A percentile compares a stretch with the other conserved stretches of the same genome.
phyloP scores from a whole-genome alignment of 1,139 yeast genomes.

The Spathaspora sp. region DNA sequence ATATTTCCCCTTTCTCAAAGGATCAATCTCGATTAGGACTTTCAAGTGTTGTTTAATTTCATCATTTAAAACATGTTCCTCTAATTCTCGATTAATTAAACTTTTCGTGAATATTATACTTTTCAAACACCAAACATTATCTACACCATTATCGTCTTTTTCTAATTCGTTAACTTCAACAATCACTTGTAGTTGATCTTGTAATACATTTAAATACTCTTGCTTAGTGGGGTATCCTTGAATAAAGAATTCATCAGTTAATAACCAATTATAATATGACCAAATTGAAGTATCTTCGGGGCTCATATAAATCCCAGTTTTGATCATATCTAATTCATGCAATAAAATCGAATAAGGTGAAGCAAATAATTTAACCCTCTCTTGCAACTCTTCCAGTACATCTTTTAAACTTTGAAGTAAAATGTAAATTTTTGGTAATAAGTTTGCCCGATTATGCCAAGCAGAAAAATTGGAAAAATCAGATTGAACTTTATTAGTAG shows the following conservation, averaged over 20 bases:
- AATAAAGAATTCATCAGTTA: constrained; percentile 54
- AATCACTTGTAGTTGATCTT: constrained; percentile 38
- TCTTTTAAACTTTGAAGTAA: constrained; percentile 15
- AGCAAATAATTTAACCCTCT: constrained; percentile 18
- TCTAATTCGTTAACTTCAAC: constrained; percentile 61
- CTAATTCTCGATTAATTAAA: constrained; percentile 20
- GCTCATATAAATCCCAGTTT: constrained; percentile 88
- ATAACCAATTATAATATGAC: constrained; percentile 84
- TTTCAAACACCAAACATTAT: constrained; percentile 71
- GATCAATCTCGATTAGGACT: constrained; percentile 60
- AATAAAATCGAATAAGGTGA: constrained; percentile 38
- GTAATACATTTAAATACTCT: constrained; percentile 31
- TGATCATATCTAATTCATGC: constrained; percentile 66
- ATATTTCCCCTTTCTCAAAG: constrained; percentile 66
- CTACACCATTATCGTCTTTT: constrained; percentile 53
- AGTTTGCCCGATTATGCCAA: constrained; percentile 85
- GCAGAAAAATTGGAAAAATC: constrained; percentile 94
- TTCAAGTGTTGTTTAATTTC: constrained; percentile 31
- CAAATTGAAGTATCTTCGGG: constrained; percentile 93
- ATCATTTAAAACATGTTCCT: constrained; percentile 16
- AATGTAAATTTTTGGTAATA: constrained; percentile 55
- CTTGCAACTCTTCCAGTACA: constrained; percentile 20
- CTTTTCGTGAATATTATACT: constrained; percentile 46
- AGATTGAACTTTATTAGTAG: constrained; percentile 72
- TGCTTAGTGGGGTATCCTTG: constrained; percentile 24